Evolutionary conservation across 2,329 filamentous ascomycete species (phyloP).

Genomic region (Aspergillus persii): DNA sequence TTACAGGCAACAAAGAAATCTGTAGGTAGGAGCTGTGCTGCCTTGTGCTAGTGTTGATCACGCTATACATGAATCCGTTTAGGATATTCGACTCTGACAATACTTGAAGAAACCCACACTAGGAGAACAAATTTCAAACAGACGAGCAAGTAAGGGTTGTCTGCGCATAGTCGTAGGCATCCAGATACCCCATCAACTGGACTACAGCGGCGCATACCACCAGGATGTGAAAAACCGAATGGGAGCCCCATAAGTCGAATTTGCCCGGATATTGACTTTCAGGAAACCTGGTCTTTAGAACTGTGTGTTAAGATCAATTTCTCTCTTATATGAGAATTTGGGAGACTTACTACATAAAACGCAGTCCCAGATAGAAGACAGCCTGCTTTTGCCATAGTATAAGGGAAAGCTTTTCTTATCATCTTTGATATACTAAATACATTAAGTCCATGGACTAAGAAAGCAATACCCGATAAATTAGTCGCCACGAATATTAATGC

Average conservation of each 20-base stretch:
- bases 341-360: not conserved
- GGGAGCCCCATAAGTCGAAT: not conserved
- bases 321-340: not conserved
- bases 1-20: too few species aligned
- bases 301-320: not conserved
- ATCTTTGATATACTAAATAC: too few species aligned
- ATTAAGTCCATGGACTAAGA: too few species aligned
- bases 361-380: not conserved
- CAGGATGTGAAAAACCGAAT: not conserved
- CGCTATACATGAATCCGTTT: too few species aligned
- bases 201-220: not conserved
- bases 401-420: constrained; percentile 1
- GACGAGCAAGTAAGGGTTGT: not conserved
- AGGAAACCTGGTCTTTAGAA: not conserved
- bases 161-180: not conserved
- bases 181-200: not conserved
- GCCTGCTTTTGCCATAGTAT: not conserved
- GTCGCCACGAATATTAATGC: too few species aligned
- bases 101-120: too few species aligned
- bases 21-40: too few species aligned
- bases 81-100: too few species aligned
- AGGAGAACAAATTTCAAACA: too few species aligned
- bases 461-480: too few species aligned
- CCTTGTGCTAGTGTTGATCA: too few species aligned
- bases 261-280: not conserved